Evolutionary conservation across 2,329 filamentous ascomycete species (phyloP).

Genomic region (Talaromyces sp.): DNA sequence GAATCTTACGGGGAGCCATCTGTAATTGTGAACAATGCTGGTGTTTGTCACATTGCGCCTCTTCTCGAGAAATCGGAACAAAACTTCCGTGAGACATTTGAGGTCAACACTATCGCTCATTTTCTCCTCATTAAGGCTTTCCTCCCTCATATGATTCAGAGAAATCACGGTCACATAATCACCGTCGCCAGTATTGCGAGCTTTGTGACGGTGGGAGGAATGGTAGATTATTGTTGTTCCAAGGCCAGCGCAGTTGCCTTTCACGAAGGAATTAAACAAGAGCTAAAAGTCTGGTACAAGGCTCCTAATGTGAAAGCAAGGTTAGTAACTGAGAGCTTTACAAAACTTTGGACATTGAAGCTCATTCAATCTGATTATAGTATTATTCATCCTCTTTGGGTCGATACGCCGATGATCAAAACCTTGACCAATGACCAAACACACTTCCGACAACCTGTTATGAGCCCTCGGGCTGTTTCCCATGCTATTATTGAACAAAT

Average conservation of each 20-base stretch:
- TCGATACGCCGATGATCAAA: slow-evolving; percentile 45
- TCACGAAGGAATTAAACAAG: slow-evolving; percentile 48
- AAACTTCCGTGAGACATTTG: slow-evolving; percentile 48
- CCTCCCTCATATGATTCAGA: slow-evolving; percentile 50
- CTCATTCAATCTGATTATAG: too few species aligned
- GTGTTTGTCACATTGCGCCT: slow-evolving; percentile 44
- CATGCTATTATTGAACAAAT: slow-evolving; percentile 51
- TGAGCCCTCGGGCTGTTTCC: slow-evolving; percentile 37
- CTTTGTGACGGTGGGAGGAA: slow-evolving; percentile 47
- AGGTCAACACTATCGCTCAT: slow-evolving; percentile 53
- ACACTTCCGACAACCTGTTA: slow-evolving; percentile 18
- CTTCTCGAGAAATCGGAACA: slow-evolving; percentile 47
- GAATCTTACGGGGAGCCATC: slow-evolving; percentile 39
- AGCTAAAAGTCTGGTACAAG: slow-evolving; percentile 33
- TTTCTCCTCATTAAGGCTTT: slow-evolving; percentile 52
- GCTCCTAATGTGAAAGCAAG: slow-evolving; percentile 33
- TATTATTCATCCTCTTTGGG: slow-evolving; percentile 24
- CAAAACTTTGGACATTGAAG: too few species aligned
- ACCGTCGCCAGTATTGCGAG: slow-evolving; percentile 55
- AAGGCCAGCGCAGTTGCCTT: slow-evolving; percentile 54
- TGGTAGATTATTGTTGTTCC: slow-evolving; percentile 53
- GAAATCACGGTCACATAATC: slow-evolving; percentile 56
- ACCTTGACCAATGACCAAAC: slow-evolving; percentile 22
- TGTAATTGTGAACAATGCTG: slow-evolving; percentile 51
- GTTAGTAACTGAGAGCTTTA: slow-evolving; percentile 12